These are phyloP conservation scores for Biancaea sappan DNA, from an alignment of 306 rosid species.

Conservation along the genomic window DNA sequence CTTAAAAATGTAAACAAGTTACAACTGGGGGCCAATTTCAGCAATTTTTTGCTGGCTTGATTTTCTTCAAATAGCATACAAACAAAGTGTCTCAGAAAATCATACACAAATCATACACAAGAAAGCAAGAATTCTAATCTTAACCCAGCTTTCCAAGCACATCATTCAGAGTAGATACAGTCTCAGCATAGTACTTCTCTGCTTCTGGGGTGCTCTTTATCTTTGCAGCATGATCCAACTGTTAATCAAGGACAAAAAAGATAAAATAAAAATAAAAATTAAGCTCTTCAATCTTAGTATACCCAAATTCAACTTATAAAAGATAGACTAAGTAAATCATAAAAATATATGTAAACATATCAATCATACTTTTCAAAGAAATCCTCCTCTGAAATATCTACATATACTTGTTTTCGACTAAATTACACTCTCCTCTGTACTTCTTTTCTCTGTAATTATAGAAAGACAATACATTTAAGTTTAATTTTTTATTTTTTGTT, in stretches of 20 bases:
- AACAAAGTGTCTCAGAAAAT: constrained; percentile 44
- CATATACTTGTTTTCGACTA: no score
- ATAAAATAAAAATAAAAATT: no score
- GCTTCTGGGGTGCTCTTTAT: constrained; percentile 84
- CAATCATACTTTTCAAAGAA: no score
- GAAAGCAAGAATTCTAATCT: constrained; percentile 42
- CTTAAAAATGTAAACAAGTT: background rate
- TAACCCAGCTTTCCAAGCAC: constrained; percentile 88
- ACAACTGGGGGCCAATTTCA: constrained; percentile 18
- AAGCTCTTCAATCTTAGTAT: background rate
- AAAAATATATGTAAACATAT: no score
- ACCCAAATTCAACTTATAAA: background rate
- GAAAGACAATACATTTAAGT: no score
- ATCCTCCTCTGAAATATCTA: no score
- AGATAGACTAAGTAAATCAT: no score
- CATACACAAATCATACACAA: constrained; percentile 51
- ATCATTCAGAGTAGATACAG: constrained; percentile 77
- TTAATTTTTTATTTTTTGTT: no score
- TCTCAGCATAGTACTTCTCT: constrained; percentile 84
- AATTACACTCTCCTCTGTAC: no score
- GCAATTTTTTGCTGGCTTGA: constrained; percentile 41
- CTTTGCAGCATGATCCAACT: constrained; percentile 97
- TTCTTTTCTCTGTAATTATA: no score
- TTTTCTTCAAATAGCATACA: constrained; percentile 50
- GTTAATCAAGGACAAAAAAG: constrained; percentile 12